phyloP scores from a whole-genome alignment of 2,329 filamentous ascomycete genomes.

The Aspergillus proliferans region DNA sequence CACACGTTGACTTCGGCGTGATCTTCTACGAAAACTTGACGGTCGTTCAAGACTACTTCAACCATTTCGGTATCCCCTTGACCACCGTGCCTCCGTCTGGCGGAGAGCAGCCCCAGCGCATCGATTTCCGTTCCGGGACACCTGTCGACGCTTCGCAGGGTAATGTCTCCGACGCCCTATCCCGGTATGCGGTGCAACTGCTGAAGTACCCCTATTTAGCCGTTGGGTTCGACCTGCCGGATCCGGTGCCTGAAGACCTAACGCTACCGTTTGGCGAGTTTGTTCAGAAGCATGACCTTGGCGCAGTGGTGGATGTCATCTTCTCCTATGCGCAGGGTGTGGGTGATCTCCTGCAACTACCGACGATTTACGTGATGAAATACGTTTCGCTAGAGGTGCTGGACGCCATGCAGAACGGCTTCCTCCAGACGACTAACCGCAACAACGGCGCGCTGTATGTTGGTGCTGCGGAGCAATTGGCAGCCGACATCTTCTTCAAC shows the following conservation, averaged over 20 bases:
- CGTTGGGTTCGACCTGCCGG: conserved; percentile 18
- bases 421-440: conserved; percentile 27
- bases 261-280: conserved; percentile 25
- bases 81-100: not conserved
- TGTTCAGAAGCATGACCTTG: conserved; percentile 18
- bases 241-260: conserved; percentile 25
- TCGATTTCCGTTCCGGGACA: conserved; percentile 20
- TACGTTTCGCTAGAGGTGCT: conserved; percentile 24
- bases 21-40: conserved; percentile 17
- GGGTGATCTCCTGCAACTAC: conserved; percentile 14
- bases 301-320: conserved; percentile 14
- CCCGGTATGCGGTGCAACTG: conserved; percentile 11
- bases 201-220: conserved; percentile 20
- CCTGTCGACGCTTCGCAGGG: conserved; percentile 8
- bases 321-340: conserved; percentile 13
- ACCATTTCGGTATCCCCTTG: conserved; percentile 15
- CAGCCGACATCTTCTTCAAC: conserved; percentile 32
- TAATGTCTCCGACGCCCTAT: conserved; percentile 5
- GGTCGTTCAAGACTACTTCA: conserved; percentile 17
- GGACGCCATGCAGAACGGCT: conserved; percentile 24
- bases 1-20: conserved; percentile 25
- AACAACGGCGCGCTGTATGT: conserved; percentile 39
- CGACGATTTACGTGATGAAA: conserved; percentile 19
- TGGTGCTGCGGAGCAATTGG: conserved; percentile 29
- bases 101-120: not conserved